Evolutionary conservation across 2,329 filamentous ascomycete genomes (phyloP), one percentile per base, ranked within the genome.

Genomic region (Lecanoromycetidae sp.): DNA sequence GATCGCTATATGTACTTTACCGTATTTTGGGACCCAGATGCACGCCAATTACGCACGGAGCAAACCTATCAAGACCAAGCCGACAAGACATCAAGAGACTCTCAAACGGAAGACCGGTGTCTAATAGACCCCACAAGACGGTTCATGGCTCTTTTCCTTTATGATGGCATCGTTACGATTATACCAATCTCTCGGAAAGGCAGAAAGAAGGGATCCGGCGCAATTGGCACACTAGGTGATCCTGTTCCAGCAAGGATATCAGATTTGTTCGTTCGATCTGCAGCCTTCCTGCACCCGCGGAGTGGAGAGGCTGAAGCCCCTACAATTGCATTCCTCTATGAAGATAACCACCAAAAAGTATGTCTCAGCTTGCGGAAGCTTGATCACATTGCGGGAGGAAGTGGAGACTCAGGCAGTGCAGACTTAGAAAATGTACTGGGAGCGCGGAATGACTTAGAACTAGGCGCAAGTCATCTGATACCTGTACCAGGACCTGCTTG

Each of bases 1-100:
- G 84, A 94, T 60, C 79, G 84, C 46, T 84, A 85, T 56, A 81
- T 87, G 58, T 96, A 94, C 67, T 94, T 96, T 63, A 94, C 87
- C 1, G 65, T 94, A 17, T 79, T 75, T 13, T 98, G 91, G 88
- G 80, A 95, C 57, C 58, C 72, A 0, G 64, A 74, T 1, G 65
- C 59, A 20, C 71, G 68, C 17, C 65, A 72, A 45, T 63, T 80
- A 12, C 66, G 66, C 30, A 81, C 77, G 3, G 60, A 78, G 54
- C 72, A 76, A 63, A 72, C 69, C 50, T 77, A 74, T 61, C 68
- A 76, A 35, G 74, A 81, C 56, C 66, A 81, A 46, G 70, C 75
- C 27, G 76, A 80, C 57, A 75, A 75, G 57, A 72, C 74, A 8
- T 71, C 76, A 25, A 66, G 86, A 44, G 84, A 93, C 58, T 82